Conservation (phyloP, 169 alveolate genomes). For the Cryptosporidium canis region DNA sequence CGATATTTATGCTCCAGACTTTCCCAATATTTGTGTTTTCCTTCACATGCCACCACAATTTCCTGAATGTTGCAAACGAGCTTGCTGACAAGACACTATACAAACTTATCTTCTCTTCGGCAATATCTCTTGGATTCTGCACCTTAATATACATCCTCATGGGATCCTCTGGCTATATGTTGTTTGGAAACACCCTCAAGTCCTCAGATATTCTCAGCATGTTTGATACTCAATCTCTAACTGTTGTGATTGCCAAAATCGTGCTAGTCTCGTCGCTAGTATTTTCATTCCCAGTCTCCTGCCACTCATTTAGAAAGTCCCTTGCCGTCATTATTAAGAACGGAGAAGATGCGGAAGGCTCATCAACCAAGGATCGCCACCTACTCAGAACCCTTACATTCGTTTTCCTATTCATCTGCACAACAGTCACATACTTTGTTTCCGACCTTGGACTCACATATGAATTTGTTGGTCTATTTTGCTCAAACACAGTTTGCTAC, state of each 20-base stretch:
- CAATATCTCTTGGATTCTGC: slow-evolving; percentile 56
- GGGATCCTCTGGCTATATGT: slow-evolving; percentile 57
- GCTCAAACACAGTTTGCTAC: slow-evolving; percentile 63
- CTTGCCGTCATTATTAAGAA: slow-evolving; percentile 44
- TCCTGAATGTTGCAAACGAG: slow-evolving; percentile 66
- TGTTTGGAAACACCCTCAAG: slow-evolving; percentile 55
- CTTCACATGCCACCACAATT: slow-evolving; percentile 67
- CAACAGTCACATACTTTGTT: slow-evolving; percentile 41
- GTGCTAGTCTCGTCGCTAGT: slow-evolving; percentile 50
- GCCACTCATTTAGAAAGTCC: slow-evolving; percentile 70
- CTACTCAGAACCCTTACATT: slow-evolving; percentile 40
- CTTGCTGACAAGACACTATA: slow-evolving; percentile 44
- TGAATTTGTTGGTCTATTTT: slow-evolving; percentile 60
- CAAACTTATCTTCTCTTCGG: slow-evolving; percentile 17
- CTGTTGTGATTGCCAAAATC: slow-evolving; percentile 37
- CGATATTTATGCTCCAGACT: slow-evolving; percentile 57
- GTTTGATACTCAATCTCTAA: slow-evolving; percentile 40
- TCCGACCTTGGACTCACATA: slow-evolving; percentile 68
- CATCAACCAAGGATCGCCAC: slow-evolving; percentile 39
- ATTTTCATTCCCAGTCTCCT: slow-evolving; percentile 68
- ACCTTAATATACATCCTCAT: slow-evolving; percentile 32
- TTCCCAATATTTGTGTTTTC: slow-evolving; percentile 68
- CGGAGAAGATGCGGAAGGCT: slow-evolving; percentile 63
- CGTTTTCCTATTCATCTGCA: slow-evolving; percentile 45
- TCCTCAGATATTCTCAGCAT: slow-evolving; percentile 67